phyloP scores from a whole-genome alignment of 1,284 basidiomycete genomes.

The Ganoderma leucocontextum region DNA sequence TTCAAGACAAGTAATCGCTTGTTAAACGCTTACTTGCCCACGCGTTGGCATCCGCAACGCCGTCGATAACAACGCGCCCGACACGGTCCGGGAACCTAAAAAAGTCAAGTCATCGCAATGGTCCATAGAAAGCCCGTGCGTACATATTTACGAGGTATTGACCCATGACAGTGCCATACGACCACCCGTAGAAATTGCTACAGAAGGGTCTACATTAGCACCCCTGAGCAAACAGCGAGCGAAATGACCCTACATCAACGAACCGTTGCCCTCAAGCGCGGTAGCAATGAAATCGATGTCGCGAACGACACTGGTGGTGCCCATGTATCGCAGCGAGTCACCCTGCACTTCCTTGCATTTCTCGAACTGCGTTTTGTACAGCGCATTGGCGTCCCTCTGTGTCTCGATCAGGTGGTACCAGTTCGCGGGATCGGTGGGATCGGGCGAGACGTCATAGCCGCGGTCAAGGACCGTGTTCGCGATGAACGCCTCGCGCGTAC shows the following conservation, averaged over 20 bases:
- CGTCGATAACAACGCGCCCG: conserved; percentile 37
- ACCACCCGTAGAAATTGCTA: conserved; percentile 39
- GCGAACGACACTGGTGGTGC: conserved; percentile 51
- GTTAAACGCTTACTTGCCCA: conserved; percentile 41
- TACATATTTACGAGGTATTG: conserved; percentile 40
- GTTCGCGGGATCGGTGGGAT: conserved; percentile 39
- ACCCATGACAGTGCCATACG: conserved; percentile 38
- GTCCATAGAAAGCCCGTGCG: neutral
- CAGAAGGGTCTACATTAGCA: neutral
- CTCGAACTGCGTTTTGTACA: conserved; percentile 47
- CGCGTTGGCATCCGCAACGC: conserved; percentile 33
- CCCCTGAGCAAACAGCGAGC: conserved; percentile 28
- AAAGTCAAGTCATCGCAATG: conserved; percentile 1
- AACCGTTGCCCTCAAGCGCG: conserved; percentile 48
- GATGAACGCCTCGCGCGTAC: conserved; percentile 42
- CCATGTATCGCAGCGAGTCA: conserved; percentile 52
- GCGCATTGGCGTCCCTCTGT: conserved; percentile 43
- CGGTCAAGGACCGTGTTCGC: conserved; percentile 48
- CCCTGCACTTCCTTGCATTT: conserved; percentile 50
- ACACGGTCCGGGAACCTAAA: conserved; percentile 36
- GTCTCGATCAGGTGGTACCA: conserved; percentile 45
- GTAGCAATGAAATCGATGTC: conserved; percentile 52
- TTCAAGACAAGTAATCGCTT: neutral
- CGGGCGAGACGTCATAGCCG: conserved; percentile 45
- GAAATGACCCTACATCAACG: conserved; percentile 47